Percentiles rank a stretch among this genome's conserved stretches.
phyloP scores from a whole-genome alignment of 2,329 filamentous ascomycete genomes.

The Neonectria magnoliae region DNA sequence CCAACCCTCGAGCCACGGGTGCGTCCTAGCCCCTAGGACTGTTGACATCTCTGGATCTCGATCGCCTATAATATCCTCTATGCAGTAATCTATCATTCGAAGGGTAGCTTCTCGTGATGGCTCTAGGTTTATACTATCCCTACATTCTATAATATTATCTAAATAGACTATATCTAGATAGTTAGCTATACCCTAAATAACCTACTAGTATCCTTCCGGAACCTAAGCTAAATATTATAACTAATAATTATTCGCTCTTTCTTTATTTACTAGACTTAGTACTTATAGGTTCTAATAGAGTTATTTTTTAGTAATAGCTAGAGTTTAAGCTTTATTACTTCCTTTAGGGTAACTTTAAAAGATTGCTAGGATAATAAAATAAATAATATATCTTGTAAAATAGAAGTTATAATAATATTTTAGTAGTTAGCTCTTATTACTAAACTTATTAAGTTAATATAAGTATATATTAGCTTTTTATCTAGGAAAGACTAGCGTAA shows the following conservation, averaged over 20 bases:
- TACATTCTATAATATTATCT: not conserved
- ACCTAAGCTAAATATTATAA: constrained; percentile 3
- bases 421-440: constrained; percentile 8
- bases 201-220: constrained; percentile 12
- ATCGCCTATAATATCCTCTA: constrained; percentile 2
- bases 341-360: constrained; percentile 4
- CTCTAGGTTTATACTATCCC: not conserved
- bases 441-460: not conserved
- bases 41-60: constrained; percentile 15
- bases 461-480: not conserved
- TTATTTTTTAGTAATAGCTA: constrained; percentile 15
- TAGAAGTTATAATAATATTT: constrained; percentile 10
- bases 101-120: constrained; percentile 9
- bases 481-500: constrained; percentile 16
- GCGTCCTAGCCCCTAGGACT: constrained; percentile 12
- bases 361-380: constrained; percentile 7
- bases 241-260: not conserved
- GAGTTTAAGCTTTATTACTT: constrained; percentile 9
- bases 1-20: constrained; percentile 23
- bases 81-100: constrained; percentile 10
- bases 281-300: constrained; percentile 1
- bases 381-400: constrained; percentile 1
- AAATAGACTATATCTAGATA: not conserved
- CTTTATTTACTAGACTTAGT: constrained; percentile 15
- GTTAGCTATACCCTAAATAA: constrained; percentile 1